These are phyloP conservation scores for Penicillium waksmanii DNA, from an alignment of 495 filamentous ascomycete genomes.

Conservation along the genomic window DNA sequence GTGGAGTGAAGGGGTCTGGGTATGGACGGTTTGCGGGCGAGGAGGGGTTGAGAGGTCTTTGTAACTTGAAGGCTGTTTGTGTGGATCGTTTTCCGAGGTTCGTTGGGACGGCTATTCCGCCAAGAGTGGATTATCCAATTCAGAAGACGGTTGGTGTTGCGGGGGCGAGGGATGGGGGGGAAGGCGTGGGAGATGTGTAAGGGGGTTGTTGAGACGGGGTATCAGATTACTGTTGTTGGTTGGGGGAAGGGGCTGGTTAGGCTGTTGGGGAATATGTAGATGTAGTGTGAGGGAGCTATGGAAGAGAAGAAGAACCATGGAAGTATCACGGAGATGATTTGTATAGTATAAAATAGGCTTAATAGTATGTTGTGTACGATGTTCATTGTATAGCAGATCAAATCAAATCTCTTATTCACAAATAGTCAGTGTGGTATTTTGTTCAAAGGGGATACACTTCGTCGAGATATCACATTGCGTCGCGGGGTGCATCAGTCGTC, in stretches of 20 bases:
- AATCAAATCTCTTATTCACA: background rate
- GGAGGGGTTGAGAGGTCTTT: conserved; percentile 81
- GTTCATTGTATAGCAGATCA: too few relatives aligned
- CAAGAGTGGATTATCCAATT: conserved; percentile 79
- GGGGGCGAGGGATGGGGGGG: conserved; percentile 50
- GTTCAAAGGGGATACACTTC: conserved; percentile 1
- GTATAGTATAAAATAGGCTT: too few relatives aligned
- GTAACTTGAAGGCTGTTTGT: conserved; percentile 85
- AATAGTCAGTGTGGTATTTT: background rate
- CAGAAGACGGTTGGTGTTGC: conserved; percentile 44
- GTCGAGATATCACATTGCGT: conserved; percentile 3
- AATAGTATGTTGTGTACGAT: too few relatives aligned
- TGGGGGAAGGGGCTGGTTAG: conserved; percentile 52
- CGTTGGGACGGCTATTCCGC: conserved; percentile 75
- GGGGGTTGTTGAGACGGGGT: conserved; percentile 66
- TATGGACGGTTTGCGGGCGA: conserved; percentile 93
- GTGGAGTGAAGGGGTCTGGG: conserved; percentile 81
- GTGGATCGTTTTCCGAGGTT: conserved; percentile 65
- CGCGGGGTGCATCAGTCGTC: conserved; percentile 4
- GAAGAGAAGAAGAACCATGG: background rate
- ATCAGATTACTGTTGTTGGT: conserved; percentile 55
- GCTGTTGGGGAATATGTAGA: conserved; percentile 50
- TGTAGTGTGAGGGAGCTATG: background rate
- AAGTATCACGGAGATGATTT: too few relatives aligned
- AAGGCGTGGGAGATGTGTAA: conserved; percentile 61